Evolutionary conservation across 2,329 filamentous ascomycete species (phyloP), one percentile per base, ranked within the genome.

Genomic region (Nannizzia gypsea): DNA sequence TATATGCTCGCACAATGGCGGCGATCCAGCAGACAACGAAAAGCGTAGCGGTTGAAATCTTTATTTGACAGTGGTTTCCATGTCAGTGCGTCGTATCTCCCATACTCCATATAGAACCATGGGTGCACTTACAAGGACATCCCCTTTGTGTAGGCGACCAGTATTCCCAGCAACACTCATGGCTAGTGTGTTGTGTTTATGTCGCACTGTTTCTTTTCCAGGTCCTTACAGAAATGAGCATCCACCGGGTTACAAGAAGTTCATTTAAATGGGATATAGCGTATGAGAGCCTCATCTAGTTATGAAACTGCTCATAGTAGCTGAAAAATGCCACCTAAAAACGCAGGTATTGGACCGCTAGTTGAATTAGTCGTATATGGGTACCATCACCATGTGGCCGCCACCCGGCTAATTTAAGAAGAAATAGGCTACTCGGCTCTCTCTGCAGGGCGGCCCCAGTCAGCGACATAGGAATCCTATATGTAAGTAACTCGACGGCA

Each of bases 21-120:
- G 54, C 54, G 5, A 56, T 26, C 34, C 54, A 56, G 54, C 54
- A 56, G 15, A 56, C 34, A 42, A 8, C 54, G 17, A 56, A 56
- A 3, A 56, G 34, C n/a, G 38, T 36, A n/a, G 8, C 22, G 3
- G 54, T 56, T 8, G 54, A 56, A 24, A 42, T 20, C 54, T 56
- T 38, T 8, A 15, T 28, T 36, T 54, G 13, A 34, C 15, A 54
- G n/a, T 26, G 20, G 26, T 26, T 5, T 31, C 22, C 22, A 24
- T 24, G 13, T 50, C 22, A 15, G 11, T 9, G 4, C 17, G 8
- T 3, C 9, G 15, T 4, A 22, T n/a, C n/a, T 13, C 11, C 22
- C n/a, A 13, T 15, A 13, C 9, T 31, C 17, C 11, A 28, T 28
- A 6, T 20, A 28, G 11, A 31, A 34, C 11, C 2, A 31, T 1